These are phyloP conservation scores for Alnus rubra DNA, from an alignment of 306 rosid genomes.

Conservation along the genomic window DNA sequence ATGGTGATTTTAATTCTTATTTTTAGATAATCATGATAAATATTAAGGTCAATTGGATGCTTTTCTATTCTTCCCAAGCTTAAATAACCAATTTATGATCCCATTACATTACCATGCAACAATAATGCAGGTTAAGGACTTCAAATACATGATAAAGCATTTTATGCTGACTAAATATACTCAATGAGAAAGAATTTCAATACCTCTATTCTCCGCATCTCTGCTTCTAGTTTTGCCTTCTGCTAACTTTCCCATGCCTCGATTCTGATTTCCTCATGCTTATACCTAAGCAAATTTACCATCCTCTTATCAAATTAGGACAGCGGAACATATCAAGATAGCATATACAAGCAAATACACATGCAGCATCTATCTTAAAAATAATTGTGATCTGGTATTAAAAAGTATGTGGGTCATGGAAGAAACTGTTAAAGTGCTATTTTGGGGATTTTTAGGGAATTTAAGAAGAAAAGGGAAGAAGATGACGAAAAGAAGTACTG, in stretches of 20 bases:
- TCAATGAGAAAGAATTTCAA: not conserved
- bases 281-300: conserved; percentile 52
- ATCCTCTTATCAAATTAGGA: conserved; percentile 19
- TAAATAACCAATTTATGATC: not conserved
- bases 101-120: conserved; percentile 1
- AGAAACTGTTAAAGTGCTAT: no score
- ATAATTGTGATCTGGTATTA: not conserved
- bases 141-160: conserved; percentile 1
- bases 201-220: conserved; percentile 90
- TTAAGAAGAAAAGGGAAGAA: no score
- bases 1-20: no score
- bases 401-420: conserved; percentile 19
- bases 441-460: no score
- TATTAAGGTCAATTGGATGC: not conserved
- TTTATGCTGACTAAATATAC: conserved; percentile 8
- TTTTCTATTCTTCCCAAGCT: not conserved
- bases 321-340: conserved; percentile 1
- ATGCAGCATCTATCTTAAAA: not conserved
- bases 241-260: conserved; percentile 95
- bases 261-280: conserved; percentile 89
- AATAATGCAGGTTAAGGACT: conserved; percentile 7
- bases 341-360: not conserved
- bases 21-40: not conserved
- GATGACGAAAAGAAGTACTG: no score
- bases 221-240: conserved; percentile 80